These are phyloP conservation scores for Eucalyptus pauciflora DNA, from an alignment of 345 rosid species.

Conservation along the genomic window DNA sequence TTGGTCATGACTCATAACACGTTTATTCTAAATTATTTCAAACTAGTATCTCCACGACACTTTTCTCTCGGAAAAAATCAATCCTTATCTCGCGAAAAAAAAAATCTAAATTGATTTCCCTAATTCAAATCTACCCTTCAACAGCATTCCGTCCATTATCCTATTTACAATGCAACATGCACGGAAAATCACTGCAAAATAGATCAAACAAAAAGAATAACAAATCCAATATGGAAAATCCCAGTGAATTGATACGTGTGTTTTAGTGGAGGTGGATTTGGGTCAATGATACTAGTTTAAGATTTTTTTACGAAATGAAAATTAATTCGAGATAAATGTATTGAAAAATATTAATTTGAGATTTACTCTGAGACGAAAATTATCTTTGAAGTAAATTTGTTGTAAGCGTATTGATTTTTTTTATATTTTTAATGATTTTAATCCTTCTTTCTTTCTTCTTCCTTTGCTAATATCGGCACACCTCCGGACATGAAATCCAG, in stretches of 20 bases:
- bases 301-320: background rate
- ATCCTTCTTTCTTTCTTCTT: background rate
- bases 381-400: background rate
- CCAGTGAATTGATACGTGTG: no score
- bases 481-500: background rate
- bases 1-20: background rate
- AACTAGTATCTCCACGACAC: background rate
- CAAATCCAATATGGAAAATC: accelerated
- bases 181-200: accelerated
- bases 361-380: background rate
- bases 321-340: background rate
- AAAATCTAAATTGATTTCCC: background rate
- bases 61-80: background rate
- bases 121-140: background rate
- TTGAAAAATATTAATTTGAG: accelerated
- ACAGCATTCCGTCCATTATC: background rate
- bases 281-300: accelerated
- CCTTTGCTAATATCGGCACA: background rate
- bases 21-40: background rate
- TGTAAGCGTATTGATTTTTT: background rate
- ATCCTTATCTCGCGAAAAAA: background rate
- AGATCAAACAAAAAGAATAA: background rate
- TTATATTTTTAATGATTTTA: background rate
- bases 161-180: background rate
- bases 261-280: background rate